Conservation (phyloP, 1,139 yeast species). For the Protomyces lactucae-debilis region DNA sequence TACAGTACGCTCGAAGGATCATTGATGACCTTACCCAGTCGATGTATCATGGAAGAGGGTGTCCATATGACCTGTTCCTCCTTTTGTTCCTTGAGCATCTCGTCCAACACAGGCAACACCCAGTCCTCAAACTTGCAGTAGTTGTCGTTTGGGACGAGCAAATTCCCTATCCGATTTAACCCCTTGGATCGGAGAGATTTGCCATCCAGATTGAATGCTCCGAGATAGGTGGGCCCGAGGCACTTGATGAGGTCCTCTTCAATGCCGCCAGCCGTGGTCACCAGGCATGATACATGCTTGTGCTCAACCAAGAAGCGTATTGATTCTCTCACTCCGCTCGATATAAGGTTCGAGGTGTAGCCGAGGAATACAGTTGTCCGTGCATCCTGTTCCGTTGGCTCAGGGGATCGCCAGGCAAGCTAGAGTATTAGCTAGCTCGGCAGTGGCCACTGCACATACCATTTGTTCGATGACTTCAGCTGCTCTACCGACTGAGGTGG, state of each 20-base stretch:
- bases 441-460: conserved; percentile 38
- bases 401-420: conserved; percentile 46
- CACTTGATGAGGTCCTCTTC: conserved; percentile 96
- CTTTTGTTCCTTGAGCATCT: conserved; percentile 83
- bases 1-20: conserved; percentile 90
- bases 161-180: conserved; percentile 93
- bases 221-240: conserved; percentile 90
- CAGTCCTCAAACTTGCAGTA: conserved; percentile 97
- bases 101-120: conserved; percentile 90
- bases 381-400: conserved; percentile 50
- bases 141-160: conserved; percentile 94
- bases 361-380: conserved; percentile 92
- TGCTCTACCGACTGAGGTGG: conserved; percentile 75
- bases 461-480: conserved; percentile 86
- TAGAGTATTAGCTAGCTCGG: neutral
- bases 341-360: conserved; percentile 91
- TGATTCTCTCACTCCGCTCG: conserved; percentile 90
- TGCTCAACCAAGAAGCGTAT: conserved; percentile 83
- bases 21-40: conserved; percentile 90
- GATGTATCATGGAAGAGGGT: conserved; percentile 84
- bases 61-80: conserved; percentile 73
- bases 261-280: conserved; percentile 94
- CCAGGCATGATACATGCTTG: conserved; percentile 90
- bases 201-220: conserved; percentile 82
- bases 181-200: conserved; percentile 83